A percentile compares a stretch with the other conserved stretches of the same genome.
These are phyloP conservation scores for Zalaria sp. DNA, from an alignment of 2,329 filamentous ascomycete species.

Conservation along the genomic window DNA sequence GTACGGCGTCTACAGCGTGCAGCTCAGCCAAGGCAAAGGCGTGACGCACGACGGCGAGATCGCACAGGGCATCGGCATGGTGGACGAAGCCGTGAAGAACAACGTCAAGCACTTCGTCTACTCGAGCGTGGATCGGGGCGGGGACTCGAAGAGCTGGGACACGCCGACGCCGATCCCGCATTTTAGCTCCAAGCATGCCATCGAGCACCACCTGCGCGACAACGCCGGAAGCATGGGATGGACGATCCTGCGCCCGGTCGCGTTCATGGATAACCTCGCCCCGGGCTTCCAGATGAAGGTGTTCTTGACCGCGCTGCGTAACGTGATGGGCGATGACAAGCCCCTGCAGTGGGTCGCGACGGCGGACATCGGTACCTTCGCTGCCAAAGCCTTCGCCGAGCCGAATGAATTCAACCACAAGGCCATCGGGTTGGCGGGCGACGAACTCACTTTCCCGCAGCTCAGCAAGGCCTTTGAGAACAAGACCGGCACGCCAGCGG, in stretches of 20 bases:
- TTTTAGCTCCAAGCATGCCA: conserved; percentile 40
- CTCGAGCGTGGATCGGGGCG: conserved; percentile 49
- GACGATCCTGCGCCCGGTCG: conserved; percentile 47
- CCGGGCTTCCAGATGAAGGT: conserved; percentile 35
- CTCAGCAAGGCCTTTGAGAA: conserved; percentile 33
- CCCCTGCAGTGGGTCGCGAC: conserved; percentile 25
- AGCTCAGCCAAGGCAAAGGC: conserved; percentile 32
- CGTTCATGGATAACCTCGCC: conserved; percentile 48
- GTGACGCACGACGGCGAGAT: conserved; percentile 33
- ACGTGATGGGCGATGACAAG: conserved; percentile 16
- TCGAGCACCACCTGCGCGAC: conserved; percentile 46
- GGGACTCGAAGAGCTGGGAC: conserved; percentile 36
- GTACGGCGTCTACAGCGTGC: conserved; percentile 46
- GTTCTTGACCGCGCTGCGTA: conserved; percentile 33
- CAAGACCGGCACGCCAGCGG: conserved; percentile 28
- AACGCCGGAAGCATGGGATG: conserved; percentile 39
- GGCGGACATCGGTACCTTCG: conserved; percentile 40
- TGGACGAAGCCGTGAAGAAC: conserved; percentile 42
- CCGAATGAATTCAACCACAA: conserved; percentile 31
- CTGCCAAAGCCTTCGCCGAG: conserved; percentile 31
- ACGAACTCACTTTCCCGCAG: conserved; percentile 36
- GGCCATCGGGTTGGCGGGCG: conserved; percentile 37
- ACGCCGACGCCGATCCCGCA: conserved; percentile 45
- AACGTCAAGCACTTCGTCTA: conserved; percentile 51
- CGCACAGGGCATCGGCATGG: conserved; percentile 42